Evolutionary conservation across 208 protist species (phyloP).

Genomic region (Wallacemonas sp.): DNA sequence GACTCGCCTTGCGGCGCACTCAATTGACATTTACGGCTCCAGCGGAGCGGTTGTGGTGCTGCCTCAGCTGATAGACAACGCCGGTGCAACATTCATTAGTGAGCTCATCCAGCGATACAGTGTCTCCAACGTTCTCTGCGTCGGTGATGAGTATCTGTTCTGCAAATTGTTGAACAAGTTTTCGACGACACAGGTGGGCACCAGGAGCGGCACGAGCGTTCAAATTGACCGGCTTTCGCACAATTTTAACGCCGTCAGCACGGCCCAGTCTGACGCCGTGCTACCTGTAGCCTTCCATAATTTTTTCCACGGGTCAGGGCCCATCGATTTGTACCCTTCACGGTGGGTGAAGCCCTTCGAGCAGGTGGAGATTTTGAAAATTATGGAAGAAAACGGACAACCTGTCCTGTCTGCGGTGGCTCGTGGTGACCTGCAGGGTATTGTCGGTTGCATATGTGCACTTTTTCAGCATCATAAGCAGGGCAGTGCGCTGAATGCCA

Average conservation of each 20-base stretch:
- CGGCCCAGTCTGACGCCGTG: constrained; percentile 21
- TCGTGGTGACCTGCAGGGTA: constrained; percentile 50
- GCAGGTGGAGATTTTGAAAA: constrained; percentile 58
- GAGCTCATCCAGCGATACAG: constrained; percentile 61
- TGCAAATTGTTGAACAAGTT: constrained; percentile 31
- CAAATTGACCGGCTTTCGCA: constrained; percentile 65
- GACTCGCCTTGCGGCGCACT: constrained; percentile 44
- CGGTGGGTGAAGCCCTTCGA: constrained; percentile 61
- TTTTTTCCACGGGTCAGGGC: constrained; percentile 72
- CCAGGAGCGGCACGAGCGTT: constrained; percentile 14
- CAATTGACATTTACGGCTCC: constrained; percentile 42
- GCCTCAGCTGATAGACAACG: constrained; percentile 62
- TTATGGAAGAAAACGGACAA: constrained; percentile 62
- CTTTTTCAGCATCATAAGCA: constrained; percentile 45
- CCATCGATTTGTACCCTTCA: constrained; percentile 58
- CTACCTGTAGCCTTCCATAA: constrained; percentile 44
- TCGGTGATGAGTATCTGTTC: constrained; percentile 80
- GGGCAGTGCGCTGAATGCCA: constrained; percentile 36
- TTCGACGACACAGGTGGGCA: constrained; percentile 20
- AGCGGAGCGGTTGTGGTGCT: constrained; percentile 77
- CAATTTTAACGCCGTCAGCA: constrained; percentile 36
- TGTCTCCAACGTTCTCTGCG: constrained; percentile 63
- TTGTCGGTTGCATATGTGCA: constrained; percentile 77
- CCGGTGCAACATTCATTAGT: constrained; percentile 60
- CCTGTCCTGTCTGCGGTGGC: constrained; percentile 47